Base-by-base conservation (phyloP, 192 early-diverging fungal genomes). In the Umbelopsis sp. region DNA sequence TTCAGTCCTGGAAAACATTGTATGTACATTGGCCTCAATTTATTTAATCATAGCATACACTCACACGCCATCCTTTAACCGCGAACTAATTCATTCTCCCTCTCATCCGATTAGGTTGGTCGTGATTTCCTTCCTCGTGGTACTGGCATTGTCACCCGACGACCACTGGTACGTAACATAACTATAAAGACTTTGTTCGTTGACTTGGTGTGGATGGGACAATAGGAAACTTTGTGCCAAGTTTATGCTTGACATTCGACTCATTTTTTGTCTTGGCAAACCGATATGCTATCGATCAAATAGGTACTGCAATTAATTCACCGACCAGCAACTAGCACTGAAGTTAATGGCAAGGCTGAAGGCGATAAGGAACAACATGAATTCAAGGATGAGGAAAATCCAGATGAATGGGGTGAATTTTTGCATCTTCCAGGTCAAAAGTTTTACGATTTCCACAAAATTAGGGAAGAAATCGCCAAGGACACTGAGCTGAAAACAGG, bases 1-100 rank as follows among this genome's bases (percentile, higher is more conserved):
- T 74, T 98, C 96, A 16, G 98, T 99, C 29, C 89, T 99, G 32
- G 98, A 99, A 71, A 99, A 99, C 81, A 96, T 99, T 89, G 98
- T 62, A 62, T 20, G 56, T 59, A 11, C 4, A 41, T 11, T 11
- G 12, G 0, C 38, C 5, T 41, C 2, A 41, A 0, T 62, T 12
- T 54, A 8, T 12, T 12, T 36, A 1, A 34, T 31, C 26, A 20
- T 20, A 32, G 0, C 16, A 2, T 34, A 62, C 26, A 17, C 17
- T 17, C 6, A 4, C 47, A n/a, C 29, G 32, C 17, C 17, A 12
- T 16, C 2, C 31, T 20, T 31, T 62, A n/a, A 32, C 26, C 24
- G 14, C 8, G 52, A 14, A 20, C 34, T 14, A 0, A 16, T 34
- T 62, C 31, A 5, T 62, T 26, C 34, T 2, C 17, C 17, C 31